Percentiles rank a stretch among this genome's conserved stretches.
phyloP scores from a whole-genome alignment of 139 green algal genomes.

The Microglena sp. region DNA sequence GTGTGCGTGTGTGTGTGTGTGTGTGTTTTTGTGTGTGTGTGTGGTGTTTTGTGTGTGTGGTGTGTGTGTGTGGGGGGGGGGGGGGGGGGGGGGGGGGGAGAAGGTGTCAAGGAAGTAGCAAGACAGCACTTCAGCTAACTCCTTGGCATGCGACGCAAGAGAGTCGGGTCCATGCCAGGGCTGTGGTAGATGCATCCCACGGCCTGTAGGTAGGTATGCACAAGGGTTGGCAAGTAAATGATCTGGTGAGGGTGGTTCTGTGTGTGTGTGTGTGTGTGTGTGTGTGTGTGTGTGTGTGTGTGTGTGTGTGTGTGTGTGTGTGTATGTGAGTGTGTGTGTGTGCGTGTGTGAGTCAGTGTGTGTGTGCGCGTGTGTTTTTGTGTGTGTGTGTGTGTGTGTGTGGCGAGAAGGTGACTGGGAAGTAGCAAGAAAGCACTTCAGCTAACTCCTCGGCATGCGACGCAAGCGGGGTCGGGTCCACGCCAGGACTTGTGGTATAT shows the following conservation, averaged over 20 bases:
- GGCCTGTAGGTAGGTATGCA: slow-evolving; percentile 12
- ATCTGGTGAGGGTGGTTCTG: not conserved
- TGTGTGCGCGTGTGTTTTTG: too few species aligned
- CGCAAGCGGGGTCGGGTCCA: not conserved
- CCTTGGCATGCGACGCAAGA: not conserved
- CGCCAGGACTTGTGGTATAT: slow-evolving; percentile 11
- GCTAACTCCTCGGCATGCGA: slow-evolving; percentile 1
- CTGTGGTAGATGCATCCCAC: slow-evolving; percentile 2
- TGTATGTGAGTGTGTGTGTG: too few species aligned
- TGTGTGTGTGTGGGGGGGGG: too few species aligned
- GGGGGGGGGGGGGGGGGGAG: slow-evolving; percentile 45
- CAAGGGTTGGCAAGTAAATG: not conserved
- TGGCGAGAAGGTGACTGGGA: slow-evolving; percentile 83
- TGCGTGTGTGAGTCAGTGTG: too few species aligned
- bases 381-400: too few species aligned
- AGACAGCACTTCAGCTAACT: slow-evolving; percentile 6
- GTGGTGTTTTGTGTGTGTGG: not conserved
- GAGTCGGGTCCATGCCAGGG: not conserved
- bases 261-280: slow-evolving; percentile 9
- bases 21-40: slow-evolving; percentile 4
- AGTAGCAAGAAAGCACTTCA: slow-evolving; percentile 55
- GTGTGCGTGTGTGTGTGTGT: slow-evolving; percentile 3
- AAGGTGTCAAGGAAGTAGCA: slow-evolving; percentile 89
- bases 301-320: not conserved
- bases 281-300: slow-evolving; percentile 7